These are phyloP conservation scores for Didymosphaeria variabile DNA, from an alignment of 2,329 filamentous ascomycete genomes.

Conservation along the genomic window DNA sequence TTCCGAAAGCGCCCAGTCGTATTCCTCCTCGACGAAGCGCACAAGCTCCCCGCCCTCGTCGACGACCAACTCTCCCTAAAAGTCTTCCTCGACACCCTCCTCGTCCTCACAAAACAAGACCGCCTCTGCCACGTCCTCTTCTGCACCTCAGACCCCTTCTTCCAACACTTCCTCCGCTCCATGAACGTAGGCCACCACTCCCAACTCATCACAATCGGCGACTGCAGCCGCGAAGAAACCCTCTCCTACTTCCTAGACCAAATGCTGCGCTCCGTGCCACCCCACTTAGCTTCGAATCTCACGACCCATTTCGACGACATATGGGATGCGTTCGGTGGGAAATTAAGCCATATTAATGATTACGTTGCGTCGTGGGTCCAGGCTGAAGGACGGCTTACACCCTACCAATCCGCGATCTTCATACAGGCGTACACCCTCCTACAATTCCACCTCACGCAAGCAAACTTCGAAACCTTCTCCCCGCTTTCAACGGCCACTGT, in stretches of 20 bases:
- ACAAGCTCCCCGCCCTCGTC: constrained; percentile 2
- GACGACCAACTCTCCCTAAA: not conserved
- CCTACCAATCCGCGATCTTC: constrained; percentile 1
- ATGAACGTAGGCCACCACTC: constrained; percentile 5
- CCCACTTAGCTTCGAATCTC: not conserved
- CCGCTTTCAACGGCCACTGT: constrained; percentile 1
- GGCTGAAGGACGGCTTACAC: not conserved
- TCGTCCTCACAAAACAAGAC: constrained; percentile 3
- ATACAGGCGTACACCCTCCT: constrained; percentile 5
- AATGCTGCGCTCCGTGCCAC: not conserved
- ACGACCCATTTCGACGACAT: not conserved
- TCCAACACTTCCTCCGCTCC: constrained; percentile 4
- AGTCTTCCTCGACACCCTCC: constrained; percentile 5
- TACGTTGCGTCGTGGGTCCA: not conserved
- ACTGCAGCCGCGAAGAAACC: constrained; percentile 2
- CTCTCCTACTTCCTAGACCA: not conserved
- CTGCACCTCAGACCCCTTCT: constrained; percentile 1
- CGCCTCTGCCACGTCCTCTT: constrained; percentile 4
- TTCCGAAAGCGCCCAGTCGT: constrained; percentile 6
- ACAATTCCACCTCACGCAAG: constrained; percentile 3
- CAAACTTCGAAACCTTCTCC: not conserved
- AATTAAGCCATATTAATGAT: not conserved
- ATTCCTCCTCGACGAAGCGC: constrained; percentile 2
- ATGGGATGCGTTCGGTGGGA: not conserved
- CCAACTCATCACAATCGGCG: constrained; percentile 2